Conservation (phyloP, 2,329 filamentous ascomycete genomes). For the Cercospora nicotianae region DNA sequence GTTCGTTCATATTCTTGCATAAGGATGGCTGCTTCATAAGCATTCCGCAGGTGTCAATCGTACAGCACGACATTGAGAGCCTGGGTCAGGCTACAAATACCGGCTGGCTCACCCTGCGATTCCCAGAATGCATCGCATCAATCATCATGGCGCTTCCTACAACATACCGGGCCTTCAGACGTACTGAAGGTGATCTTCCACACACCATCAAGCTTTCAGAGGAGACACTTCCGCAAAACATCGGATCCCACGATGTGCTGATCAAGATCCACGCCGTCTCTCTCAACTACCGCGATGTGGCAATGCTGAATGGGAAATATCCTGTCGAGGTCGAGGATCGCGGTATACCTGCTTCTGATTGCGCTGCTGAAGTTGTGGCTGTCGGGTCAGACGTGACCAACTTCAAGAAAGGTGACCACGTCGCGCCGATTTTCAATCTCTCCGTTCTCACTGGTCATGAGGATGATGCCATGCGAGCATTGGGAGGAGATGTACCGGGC, state of each 20-base stretch:
- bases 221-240: background rate
- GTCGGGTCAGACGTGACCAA: slow-evolving; percentile 24
- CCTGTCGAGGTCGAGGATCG: slow-evolving; percentile 33
- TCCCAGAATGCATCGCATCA: background rate
- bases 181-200: background rate
- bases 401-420: slow-evolving; percentile 29
- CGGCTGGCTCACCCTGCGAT: background rate
- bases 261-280: slow-evolving; percentile 53
- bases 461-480: slow-evolving; percentile 55
- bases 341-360: slow-evolving; percentile 38
- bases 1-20: background rate
- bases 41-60: background rate
- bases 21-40: background rate
- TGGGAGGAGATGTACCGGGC: background rate
- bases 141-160: background rate
- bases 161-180: background rate
- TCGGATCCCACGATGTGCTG: slow-evolving; percentile 29
- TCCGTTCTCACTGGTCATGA: slow-evolving; percentile 57
- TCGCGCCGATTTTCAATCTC: slow-evolving; percentile 40
- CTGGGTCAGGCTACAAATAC: background rate
- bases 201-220: background rate
- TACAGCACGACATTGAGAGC: background rate
- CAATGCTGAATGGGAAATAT: slow-evolving; percentile 38
- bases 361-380: slow-evolving; percentile 34
- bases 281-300: slow-evolving; percentile 53